phyloP scores from a whole-genome alignment of 805 yeast genomes.

The Metschnikowia koreensis region DNA sequence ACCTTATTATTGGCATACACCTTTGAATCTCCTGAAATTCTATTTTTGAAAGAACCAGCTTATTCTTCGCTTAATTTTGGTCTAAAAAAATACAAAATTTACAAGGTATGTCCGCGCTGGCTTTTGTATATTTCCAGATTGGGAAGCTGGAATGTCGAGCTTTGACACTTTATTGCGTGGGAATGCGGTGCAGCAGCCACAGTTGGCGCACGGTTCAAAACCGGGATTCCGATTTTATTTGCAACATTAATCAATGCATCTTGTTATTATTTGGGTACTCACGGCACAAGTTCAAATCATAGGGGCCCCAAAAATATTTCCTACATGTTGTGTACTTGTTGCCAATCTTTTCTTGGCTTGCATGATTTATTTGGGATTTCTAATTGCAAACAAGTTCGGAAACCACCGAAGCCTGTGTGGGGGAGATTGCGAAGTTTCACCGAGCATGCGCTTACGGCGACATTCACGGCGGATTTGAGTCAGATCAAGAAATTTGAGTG shows the following conservation, averaged over 20 bases:
- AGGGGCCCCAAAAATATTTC: no score
- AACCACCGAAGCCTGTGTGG: not conserved
- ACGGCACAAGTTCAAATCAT: no score
- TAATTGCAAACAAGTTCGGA: not conserved
- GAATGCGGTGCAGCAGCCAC: not conserved
- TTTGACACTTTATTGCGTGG: not conserved
- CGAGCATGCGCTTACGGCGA: not conserved
- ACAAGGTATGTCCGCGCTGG: not conserved
- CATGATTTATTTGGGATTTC: no score
- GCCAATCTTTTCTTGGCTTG: no score
- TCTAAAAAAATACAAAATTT: no score
- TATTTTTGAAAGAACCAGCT: no score
- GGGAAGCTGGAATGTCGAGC: not conserved
- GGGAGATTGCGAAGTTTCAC: not conserved
- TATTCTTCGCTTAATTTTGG: no score
- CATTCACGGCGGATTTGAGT: not conserved
- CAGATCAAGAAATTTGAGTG: not conserved
- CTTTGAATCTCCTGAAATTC: not conserved
- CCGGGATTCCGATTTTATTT: no score
- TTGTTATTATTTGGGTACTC: no score
- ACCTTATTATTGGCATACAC: not conserved
- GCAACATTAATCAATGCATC: no score
- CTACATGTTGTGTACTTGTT: no score
- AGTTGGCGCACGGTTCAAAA: not conserved
- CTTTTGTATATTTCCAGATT: not conserved